Percentiles rank a stretch among this genome's conserved stretches.
Conservation (phyloP, 192 early-diverging fungal species). For the Linnemannia zychae region DNA sequence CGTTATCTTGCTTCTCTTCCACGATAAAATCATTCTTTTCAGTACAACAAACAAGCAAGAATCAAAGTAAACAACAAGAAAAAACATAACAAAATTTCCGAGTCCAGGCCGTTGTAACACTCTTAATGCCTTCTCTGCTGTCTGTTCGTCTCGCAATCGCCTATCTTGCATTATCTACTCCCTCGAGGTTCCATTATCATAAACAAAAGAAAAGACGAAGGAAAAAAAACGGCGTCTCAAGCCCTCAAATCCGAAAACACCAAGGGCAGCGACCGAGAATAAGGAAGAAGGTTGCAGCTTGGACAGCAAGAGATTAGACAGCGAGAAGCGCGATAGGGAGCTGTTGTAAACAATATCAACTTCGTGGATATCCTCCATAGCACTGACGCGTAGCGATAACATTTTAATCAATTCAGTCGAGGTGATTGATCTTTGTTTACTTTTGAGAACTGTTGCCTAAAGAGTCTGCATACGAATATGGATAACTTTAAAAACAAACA, state of each 20-base stretch:
- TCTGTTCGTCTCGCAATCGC: background rate
- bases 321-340: background rate
- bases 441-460: background rate
- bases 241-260: background rate
- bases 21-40: background rate
- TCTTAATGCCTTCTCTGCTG: background rate
- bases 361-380: background rate
- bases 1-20: background rate
- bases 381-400: background rate
- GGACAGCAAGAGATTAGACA: background rate
- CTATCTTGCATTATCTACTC: background rate
- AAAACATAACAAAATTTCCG: background rate
- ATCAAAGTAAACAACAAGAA: background rate
- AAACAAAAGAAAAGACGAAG: background rate
- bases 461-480: background rate
- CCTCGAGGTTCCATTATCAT: background rate
- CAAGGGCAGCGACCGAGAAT: background rate
- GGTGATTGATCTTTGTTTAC: background rate
- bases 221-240: background rate
- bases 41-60: background rate
- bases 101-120: background rate
- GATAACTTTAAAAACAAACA: background rate
- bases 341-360: background rate
- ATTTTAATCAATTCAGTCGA: background rate
- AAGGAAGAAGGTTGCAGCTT: background rate